Evolutionary conservation across 495 filamentous ascomycete species (phyloP).

Genomic region (Penicillium verhagenii): DNA sequence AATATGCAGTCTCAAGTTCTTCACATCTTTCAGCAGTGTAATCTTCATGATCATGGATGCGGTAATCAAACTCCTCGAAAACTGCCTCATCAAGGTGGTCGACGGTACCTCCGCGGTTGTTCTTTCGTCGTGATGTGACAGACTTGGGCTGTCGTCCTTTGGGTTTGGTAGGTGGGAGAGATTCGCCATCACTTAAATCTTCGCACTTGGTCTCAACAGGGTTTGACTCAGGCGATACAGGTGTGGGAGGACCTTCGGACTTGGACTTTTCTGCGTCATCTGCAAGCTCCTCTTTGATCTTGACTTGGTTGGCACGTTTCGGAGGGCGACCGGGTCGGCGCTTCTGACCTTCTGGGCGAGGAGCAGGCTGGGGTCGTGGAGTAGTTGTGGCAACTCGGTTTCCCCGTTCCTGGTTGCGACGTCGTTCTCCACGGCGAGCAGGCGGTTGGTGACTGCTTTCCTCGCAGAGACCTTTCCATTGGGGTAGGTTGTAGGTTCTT

Average conservation of each 20-base stretch:
- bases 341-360: slow-evolving; percentile 41
- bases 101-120: slow-evolving; percentile 68
- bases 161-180: slow-evolving; percentile 42
- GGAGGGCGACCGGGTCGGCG: slow-evolving; percentile 47
- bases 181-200: slow-evolving; percentile 51
- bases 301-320: slow-evolving; percentile 41
- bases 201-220: slow-evolving; percentile 49
- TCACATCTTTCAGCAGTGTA: slow-evolving; percentile 89
- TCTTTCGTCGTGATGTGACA: slow-evolving; percentile 69
- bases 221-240: slow-evolving; percentile 51
- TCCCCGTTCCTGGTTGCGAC: slow-evolving; percentile 67
- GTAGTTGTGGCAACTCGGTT: slow-evolving; percentile 39
- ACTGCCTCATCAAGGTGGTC: slow-evolving; percentile 78
- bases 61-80: slow-evolving; percentile 87
- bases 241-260: slow-evolving; percentile 50
- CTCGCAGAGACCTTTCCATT: slow-evolving; percentile 89
- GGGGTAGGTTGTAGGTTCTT: slow-evolving; percentile 90
- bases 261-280: slow-evolving; percentile 44
- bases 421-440: slow-evolving; percentile 86
- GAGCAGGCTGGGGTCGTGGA: slow-evolving; percentile 30
- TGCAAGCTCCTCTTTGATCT: slow-evolving; percentile 47
- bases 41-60: slow-evolving; percentile 74
- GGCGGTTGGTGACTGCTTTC: slow-evolving; percentile 95
- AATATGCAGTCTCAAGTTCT: slow-evolving; percentile 90
- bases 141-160: slow-evolving; percentile 58